Conservation (phyloP, 805 yeast genomes). For the Diddensiella transvaalensis region DNA sequence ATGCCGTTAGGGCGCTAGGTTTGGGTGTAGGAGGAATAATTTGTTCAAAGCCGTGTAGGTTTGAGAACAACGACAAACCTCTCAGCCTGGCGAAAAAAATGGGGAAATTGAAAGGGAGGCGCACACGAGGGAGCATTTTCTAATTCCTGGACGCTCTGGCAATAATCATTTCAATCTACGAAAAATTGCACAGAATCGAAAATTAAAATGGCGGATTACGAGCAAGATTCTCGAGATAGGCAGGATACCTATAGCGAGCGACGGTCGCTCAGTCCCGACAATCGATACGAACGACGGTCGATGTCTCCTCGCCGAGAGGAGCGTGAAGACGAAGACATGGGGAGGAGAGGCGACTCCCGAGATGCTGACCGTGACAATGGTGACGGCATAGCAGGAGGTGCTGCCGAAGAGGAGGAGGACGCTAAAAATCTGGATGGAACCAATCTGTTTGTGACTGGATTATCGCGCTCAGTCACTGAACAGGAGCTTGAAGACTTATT, state of each 20-base stretch:
- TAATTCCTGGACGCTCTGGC: no score
- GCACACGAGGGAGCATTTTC: no score
- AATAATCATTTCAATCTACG: no score
- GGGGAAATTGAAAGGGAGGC: no score
- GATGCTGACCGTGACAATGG: background rate
- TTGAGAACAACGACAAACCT: no score
- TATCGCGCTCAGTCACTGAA: conserved; percentile 31
- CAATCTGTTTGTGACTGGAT: conserved; percentile 35
- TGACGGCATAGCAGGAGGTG: conserved; percentile 1
- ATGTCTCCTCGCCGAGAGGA: conserved; percentile 24
- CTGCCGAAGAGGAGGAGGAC: conserved; percentile 22
- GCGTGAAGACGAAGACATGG: background rate
- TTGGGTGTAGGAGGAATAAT: no score
- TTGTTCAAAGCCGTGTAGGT: no score
- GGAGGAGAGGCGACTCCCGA: conserved; percentile 1
- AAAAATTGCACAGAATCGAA: no score
- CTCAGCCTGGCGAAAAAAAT: no score
- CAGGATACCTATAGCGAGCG: conserved; percentile 6
- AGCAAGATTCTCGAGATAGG: conserved; percentile 13
- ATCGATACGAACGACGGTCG: conserved; percentile 21
- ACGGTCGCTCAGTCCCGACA: conserved; percentile 19
- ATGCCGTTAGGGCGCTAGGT: no score
- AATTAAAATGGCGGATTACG: conserved; percentile 21
- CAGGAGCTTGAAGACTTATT: conserved; percentile 29
- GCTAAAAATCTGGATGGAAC: conserved; percentile 31